Base-by-base conservation (phyloP, 177 flowering plant species). In the Vitis hybrid region DNA sequence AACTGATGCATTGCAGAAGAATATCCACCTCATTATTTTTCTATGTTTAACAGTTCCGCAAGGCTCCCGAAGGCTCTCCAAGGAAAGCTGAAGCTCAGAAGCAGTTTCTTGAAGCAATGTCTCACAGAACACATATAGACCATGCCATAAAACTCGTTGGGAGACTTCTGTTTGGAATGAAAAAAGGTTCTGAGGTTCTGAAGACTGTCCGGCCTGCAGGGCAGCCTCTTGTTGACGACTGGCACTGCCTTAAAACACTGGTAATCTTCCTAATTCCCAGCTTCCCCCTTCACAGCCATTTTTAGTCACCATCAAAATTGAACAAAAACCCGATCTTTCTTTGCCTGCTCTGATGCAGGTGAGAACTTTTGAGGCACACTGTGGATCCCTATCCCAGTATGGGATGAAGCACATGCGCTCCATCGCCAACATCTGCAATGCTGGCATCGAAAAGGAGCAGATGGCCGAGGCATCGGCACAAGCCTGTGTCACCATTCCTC, bases 381-480 rank as follows among this genome's bases (percentile, higher is more conserved):
- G 99, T 73, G 99, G 99, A 66, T 84, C 93, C 26, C 54, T 95
- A 29, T 86, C 94, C 10, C 93, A 86, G 31, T 91, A 93, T 68
- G 98, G 99, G 54, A 91, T 90, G 96, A 95, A 91, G 69, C 91
- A 95, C 78, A 91, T 89, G 97, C 86, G 96, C 2, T 80, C 94
- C 61, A 59, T 95, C 55, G 96, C 92, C 10, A 95, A 95, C 76
- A 80, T 95, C 50, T 95, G 98, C 82, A 93, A 93, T 73, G 93
- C 88, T 2, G 96, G 98, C 48, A 72, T 91, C 13, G 13, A 19
- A 26, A 53, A 68, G 73, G 83, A 86, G 60, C 81, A 79, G 70
- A 88, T 95, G 97, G 83, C 82, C 0, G 91, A 91, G 80, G 98
- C 90, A 18, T 78, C 96, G 1, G 81, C 84, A 5, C 89, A 92